phyloP scores from a whole-genome alignment of 176 grass and related monocot species.

The Carex kokanica region DNA sequence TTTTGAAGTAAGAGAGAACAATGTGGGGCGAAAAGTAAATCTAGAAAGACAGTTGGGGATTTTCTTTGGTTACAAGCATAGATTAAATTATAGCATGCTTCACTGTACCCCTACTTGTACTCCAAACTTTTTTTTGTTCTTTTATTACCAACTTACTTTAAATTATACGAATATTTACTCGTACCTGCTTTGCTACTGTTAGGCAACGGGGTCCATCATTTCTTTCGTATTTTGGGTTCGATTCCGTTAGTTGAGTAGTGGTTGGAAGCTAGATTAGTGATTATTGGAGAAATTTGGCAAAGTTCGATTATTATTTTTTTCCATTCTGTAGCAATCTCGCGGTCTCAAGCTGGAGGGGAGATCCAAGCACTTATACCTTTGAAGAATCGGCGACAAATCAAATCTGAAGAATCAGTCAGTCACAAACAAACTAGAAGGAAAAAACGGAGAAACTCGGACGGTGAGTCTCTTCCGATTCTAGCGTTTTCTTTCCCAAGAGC shows the following conservation, averaged over 20 bases:
- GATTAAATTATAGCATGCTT: constrained; percentile 27
- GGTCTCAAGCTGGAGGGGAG: neutral
- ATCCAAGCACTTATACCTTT: neutral
- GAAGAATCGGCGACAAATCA: neutral
- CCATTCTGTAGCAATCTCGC: neutral
- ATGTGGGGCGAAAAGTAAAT: constrained; percentile 24
- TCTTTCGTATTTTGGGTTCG: constrained; percentile 15
- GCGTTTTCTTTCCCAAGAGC: neutral
- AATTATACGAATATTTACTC: constrained; percentile 5
- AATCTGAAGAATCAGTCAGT: no score
- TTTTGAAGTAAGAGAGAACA: constrained; percentile 15
- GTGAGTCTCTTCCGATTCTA: constrained; percentile 2
- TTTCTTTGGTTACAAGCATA: constrained; percentile 66
- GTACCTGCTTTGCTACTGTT: constrained; percentile 19
- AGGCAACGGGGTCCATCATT: neutral
- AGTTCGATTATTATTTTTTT: constrained; percentile 9
- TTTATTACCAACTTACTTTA: neutral
- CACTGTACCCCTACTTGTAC: constrained; percentile 36
- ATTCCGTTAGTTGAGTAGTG: constrained; percentile 27
- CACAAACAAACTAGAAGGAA: neutral
- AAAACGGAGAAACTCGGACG: neutral
- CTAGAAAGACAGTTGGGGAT: neutral
- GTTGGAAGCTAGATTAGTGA: constrained; percentile 6
- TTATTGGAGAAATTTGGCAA: constrained; percentile 20
- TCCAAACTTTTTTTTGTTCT: neutral